Evolutionary conservation across 2,329 filamentous ascomycete genomes (phyloP).

Genomic region (Neonectria magnoliae): DNA sequence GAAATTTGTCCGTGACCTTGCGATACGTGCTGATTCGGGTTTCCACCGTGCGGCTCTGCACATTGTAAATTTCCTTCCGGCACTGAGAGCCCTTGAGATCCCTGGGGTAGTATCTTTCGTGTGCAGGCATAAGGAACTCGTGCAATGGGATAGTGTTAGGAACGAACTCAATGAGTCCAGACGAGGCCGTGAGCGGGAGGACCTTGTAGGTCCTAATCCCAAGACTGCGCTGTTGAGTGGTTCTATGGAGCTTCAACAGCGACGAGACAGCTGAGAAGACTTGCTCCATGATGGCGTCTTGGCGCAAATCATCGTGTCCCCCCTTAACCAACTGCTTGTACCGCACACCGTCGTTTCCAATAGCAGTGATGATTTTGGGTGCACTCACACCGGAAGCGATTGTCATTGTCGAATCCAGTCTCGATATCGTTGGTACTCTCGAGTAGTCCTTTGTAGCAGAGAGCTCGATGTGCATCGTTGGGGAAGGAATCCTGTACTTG

Average conservation of each 20-base stretch:
- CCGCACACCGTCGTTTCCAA: slow-evolving; percentile 78
- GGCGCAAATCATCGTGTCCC: slow-evolving; percentile 93
- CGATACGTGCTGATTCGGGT: slow-evolving; percentile 79
- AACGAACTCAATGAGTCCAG: slow-evolving; percentile 97
- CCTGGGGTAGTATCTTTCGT: slow-evolving; percentile 85
- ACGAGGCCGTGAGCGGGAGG: slow-evolving; percentile 82
- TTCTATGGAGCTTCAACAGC: slow-evolving; percentile 84
- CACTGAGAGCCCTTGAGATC: slow-evolving; percentile 82
- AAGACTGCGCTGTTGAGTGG: slow-evolving; percentile 87
- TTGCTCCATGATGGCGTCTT: slow-evolving; percentile 99
- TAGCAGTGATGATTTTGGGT: slow-evolving; percentile 89
- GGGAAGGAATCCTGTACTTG: slow-evolving; percentile 80
- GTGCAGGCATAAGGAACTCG: slow-evolving; percentile 90
- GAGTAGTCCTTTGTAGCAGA: slow-evolving; percentile 79
- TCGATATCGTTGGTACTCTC: slow-evolving; percentile 76
- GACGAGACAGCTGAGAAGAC: slow-evolving; percentile 97
- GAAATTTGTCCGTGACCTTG: slow-evolving; percentile 82
- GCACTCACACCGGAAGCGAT: slow-evolving; percentile 92
- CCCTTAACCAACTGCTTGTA: slow-evolving; percentile 97
- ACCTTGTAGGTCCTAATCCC: slow-evolving; percentile 98
- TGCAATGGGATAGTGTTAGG: slow-evolving; percentile 91
- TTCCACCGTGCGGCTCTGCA: slow-evolving; percentile 75
- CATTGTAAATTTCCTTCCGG: slow-evolving; percentile 80
- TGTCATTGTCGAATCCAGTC: slow-evolving; percentile 78
- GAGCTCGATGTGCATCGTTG: slow-evolving; percentile 86